Evolutionary conservation across 805 yeast species (phyloP), one percentile per base, ranked within the genome.

Genomic region (Zygosaccharomyces lentus): DNA sequence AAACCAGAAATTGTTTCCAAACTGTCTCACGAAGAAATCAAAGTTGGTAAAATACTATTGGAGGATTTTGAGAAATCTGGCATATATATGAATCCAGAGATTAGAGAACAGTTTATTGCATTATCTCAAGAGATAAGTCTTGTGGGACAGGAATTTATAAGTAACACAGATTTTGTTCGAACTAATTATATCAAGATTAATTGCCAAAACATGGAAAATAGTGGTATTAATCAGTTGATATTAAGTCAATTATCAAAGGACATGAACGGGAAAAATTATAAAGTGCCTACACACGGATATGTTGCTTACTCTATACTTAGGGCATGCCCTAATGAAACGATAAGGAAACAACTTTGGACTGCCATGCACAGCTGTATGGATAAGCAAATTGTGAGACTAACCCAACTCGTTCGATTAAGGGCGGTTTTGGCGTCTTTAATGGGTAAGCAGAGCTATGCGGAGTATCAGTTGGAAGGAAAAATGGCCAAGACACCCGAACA

Each of bases 1-100:
- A 61, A 72, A 5, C 43, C 56, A 8, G 46, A 57, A 2, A 54
- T 71, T 2, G 27, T 54, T 4, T 26, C 37, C 2, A 52, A 67
- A 23, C 67, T 91, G n/a, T 64, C 82, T 3, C 64, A 68, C 1
- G 99, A 93, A 65, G 97, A 93, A 58, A 61, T 78, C 10, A 77
- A 82, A 43, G 98, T 90, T 2, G 99, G 96, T 0, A 75, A 78
- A 43, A 77, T 90, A 39, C 71, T 93, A 21, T 71, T 84, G 51
- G 80, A 84, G 36, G 99, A 93, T 65, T 93, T 93, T 59, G 85
- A 86, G 54, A 82, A 88, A 53, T 87, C 96, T 0, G 99, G 98
- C 0, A 85, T 90, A 26, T 83, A 82, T 57, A 81, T 89, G 82
- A 81, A 78, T 53, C 77, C 80, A 0, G 67, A 71, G 19, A 76